These are phyloP conservation scores for Wickerhamiella lipophila DNA, from an alignment of 805 yeast genomes.

Conservation along the genomic window DNA sequence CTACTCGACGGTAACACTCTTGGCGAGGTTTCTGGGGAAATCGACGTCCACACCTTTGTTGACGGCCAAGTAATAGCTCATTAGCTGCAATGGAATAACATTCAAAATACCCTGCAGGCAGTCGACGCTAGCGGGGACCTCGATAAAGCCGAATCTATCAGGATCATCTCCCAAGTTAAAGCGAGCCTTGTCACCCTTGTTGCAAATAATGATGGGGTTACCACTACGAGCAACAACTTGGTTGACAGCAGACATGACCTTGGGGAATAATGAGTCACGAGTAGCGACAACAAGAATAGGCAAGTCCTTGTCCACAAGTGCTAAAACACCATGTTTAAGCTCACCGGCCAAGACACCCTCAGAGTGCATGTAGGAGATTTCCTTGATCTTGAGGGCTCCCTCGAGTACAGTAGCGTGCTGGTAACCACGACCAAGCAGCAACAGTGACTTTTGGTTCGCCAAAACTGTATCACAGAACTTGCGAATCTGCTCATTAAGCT, in stretches of 20 bases:
- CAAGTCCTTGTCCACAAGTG: slow-evolving; percentile 82
- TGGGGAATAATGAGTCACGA: slow-evolving; percentile 89
- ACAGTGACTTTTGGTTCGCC: slow-evolving; percentile 70
- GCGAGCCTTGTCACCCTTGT: slow-evolving; percentile 51
- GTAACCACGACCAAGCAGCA: slow-evolving; percentile 92
- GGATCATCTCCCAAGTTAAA: slow-evolving; percentile 20
- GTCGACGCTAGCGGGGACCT: slow-evolving; percentile 92
- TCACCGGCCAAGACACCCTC: slow-evolving; percentile 99
- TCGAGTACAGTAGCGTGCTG: slow-evolving; percentile 95
- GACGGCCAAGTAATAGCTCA: slow-evolving; percentile 94
- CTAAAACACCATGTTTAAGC: slow-evolving; percentile 95
- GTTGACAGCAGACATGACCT: slow-evolving; percentile 87
- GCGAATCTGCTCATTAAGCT: slow-evolving; percentile 62
- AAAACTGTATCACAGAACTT: slow-evolving; percentile 58
- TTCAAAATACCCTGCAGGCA: slow-evolving; percentile 94
- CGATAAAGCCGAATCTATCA: slow-evolving; percentile 41
- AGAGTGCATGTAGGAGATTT: slow-evolving; percentile 96
- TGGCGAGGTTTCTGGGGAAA: slow-evolving; percentile 97
- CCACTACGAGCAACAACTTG: slow-evolving; percentile 97
- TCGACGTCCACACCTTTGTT: slow-evolving; percentile 93
- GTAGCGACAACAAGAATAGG: slow-evolving; percentile 96
- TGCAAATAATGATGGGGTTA: slow-evolving; percentile 85
- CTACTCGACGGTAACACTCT: slow-evolving; percentile 93
- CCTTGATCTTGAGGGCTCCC: slow-evolving; percentile 97
- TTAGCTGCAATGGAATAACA: slow-evolving; percentile 87